A percentile compares a stretch with the other conserved stretches of the same genome.
These are phyloP conservation scores for Teunomyces panamensis DNA, from an alignment of 805 yeast genomes.

Conservation along the genomic window DNA sequence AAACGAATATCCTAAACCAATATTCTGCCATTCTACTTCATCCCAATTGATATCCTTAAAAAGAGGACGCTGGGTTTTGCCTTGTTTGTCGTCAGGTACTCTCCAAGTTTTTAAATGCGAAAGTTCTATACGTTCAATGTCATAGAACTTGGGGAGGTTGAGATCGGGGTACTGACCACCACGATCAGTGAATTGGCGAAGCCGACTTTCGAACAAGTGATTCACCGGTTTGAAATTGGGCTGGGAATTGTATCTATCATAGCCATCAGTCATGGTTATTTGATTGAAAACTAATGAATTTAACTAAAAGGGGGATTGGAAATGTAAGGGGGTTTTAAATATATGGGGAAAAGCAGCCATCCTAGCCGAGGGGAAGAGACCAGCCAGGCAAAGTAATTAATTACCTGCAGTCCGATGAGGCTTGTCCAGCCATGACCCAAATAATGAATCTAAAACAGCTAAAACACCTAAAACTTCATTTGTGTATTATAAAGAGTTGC, in stretches of 20 bases:
- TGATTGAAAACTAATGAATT: background rate
- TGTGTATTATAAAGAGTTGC: background rate
- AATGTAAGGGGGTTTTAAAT: constrained; percentile 1
- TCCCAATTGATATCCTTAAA: constrained; percentile 55
- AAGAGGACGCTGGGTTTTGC: constrained; percentile 55
- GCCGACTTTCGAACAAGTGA: constrained; percentile 64
- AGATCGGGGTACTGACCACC: constrained; percentile 73
- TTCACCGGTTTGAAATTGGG: constrained; percentile 80
- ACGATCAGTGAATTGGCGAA: constrained; percentile 68
- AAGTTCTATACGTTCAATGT: constrained; percentile 51
- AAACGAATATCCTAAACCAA: constrained; percentile 68
- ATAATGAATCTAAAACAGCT: background rate
- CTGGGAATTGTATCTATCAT: constrained; percentile 23
- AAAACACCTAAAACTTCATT: background rate
- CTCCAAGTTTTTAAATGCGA: constrained; percentile 59
- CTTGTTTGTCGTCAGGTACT: constrained; percentile 57
- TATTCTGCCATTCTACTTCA: constrained; percentile 47
- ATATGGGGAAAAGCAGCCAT: constrained; percentile 5
- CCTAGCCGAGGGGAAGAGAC: background rate
- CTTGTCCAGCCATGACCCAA: too few relatives aligned
- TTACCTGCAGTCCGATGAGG: background rate
- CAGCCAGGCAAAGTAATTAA: background rate
- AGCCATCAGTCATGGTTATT: constrained; percentile 4
- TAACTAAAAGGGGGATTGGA: background rate
- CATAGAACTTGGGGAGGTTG: constrained; percentile 81